Base-by-base conservation (phyloP, 495 filamentous ascomycete genomes). In the Xylaria nigripes region DNA sequence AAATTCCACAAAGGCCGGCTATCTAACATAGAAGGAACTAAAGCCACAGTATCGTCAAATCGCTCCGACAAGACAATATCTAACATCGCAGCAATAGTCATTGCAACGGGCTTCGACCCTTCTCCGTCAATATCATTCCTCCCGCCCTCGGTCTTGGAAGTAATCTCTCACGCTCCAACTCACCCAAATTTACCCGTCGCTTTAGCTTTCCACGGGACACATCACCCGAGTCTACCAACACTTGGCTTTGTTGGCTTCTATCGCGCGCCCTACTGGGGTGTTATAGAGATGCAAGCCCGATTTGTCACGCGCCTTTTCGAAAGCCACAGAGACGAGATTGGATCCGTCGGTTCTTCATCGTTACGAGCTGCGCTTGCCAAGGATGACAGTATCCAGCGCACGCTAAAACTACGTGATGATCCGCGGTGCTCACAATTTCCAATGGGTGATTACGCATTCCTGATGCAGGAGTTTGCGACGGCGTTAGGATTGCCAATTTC, bases 171-270 rank as follows among this genome's bases (percentile, higher is more conserved):
- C 55, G 75, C 75, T 30, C 57, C 76, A 1, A 52, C 61, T 1
- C 76, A 85, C 50, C 61, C 76, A 10, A 81, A 83, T 56, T 73
- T 87, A 9, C 87, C 89, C 0, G 64, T 90, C 2, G 76, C 87
- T 0, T 72, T 95, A 3, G 83, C 85, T 42, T 80, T 85, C 44
- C 82, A 83, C 54, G 76, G 76, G 16, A 85, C 80, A 4, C 72
- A 83, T 30, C 82, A 85, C 58, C 73, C 75, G 0, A 67, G 68
- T 3, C 61, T 90, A 1, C 79, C 82, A 0, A 78, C 80, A 19
- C 68, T 92, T 0, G 87, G 86, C 0, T 95, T 95, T 55, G 82
- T 94, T 0, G 90, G 90, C 4, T 86, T 92, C 67, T 92, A 95
- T 65, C 80, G 87, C 32, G 86, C 87, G 1, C 87, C 90, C 0